A percentile compares a stretch with the other conserved stretches of the same genome.
phyloP scores from a whole-genome alignment of 2,329 filamentous ascomycete species.

The Talaromyces sp. region DNA sequence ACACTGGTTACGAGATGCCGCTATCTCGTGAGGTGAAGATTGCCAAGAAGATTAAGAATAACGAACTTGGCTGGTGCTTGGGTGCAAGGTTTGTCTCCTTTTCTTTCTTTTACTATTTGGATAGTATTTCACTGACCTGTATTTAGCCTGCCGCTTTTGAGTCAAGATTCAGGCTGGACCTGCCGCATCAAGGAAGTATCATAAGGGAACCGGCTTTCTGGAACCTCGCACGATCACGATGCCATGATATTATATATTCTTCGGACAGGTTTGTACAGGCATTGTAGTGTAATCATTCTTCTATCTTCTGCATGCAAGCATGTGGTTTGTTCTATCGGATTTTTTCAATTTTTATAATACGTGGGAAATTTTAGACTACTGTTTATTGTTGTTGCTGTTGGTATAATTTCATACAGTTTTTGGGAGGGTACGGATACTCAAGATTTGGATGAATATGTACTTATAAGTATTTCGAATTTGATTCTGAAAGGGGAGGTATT shows the following conservation, averaged over 20 bases:
- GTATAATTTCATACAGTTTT: not conserved
- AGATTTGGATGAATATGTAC: not conserved
- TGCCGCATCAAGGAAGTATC: conserved; percentile 76
- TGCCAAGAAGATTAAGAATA: conserved; percentile 96
- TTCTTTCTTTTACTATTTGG: conserved; percentile 12
- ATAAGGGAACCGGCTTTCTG: conserved; percentile 35
- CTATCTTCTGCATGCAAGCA: conserved; percentile 4
- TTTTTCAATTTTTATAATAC: not conserved
- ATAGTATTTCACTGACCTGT: conserved; percentile 32
- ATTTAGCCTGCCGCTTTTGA: conserved; percentile 72
- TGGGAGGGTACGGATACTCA: not conserved
- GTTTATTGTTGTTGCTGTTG: not conserved
- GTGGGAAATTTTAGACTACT: conserved; percentile 2
- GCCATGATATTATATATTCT: conserved; percentile 25
- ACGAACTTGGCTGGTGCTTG: conserved; percentile 96
- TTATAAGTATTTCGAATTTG: not conserved
- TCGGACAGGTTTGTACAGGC: conserved; percentile 19
- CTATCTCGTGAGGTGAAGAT: conserved; percentile 94
- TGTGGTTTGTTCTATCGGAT: not conserved
- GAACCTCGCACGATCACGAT: conserved; percentile 21
- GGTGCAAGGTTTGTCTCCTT: conserved; percentile 71
- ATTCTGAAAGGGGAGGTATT: not conserved
- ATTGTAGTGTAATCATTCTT: conserved; percentile 23
- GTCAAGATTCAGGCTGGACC: conserved; percentile 78
- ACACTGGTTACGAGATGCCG: conserved; percentile 97